Evolutionary conservation across 169 alveolate species (phyloP), one percentile per base, ranked within the genome.

Genomic region (Plasmodium ovale): DNA sequence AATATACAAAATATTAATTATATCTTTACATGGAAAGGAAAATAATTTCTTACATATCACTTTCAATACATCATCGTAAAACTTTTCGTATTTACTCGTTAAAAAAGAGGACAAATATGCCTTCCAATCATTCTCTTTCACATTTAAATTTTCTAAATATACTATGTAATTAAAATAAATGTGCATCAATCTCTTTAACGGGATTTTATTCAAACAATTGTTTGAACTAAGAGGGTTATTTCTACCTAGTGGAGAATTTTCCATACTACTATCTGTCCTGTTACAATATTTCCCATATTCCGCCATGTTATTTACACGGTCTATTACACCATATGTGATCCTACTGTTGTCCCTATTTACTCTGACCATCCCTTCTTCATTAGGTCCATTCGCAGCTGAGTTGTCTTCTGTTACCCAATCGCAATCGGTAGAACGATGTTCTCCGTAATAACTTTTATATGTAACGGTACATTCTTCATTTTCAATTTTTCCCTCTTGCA

Each of bases 1-100:
- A 27, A 82, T 54, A 59, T 82, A 82, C 16, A 51, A 59, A 58
- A 65, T 67, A 59, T 82, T 82, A 82, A 82, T 82, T 49, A 82
- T 51, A 51, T 82, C 90, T 12, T 29, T 25, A 56, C 85, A 82
- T 25, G 90, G 54, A 82, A 82, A 82, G 4, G 58, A 67, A 65
- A 53, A 82, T 31, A 82, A 16, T n/a, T 49, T 82, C 33, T 82
- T 82, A 82, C 67, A 59, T 29, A 82, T 68, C 67, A 33, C 44
- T 42, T 82, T 53, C 58, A 82, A 39, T 44, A 68, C 21, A 23
- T 65, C 23, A 21, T 31, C 5, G 27, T 82, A 82, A 39, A 82
- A 67, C 9, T 67, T 47, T 21, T 51, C 62, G 37, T 82, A 65
- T 70, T 51, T 53, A 9, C 53, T 33, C 16, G 49, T 53, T 49